Evolutionary conservation across 306 rosid species (phyloP), one percentile per base, ranked within the genome.

Genomic region (Medicago ruthenica): DNA sequence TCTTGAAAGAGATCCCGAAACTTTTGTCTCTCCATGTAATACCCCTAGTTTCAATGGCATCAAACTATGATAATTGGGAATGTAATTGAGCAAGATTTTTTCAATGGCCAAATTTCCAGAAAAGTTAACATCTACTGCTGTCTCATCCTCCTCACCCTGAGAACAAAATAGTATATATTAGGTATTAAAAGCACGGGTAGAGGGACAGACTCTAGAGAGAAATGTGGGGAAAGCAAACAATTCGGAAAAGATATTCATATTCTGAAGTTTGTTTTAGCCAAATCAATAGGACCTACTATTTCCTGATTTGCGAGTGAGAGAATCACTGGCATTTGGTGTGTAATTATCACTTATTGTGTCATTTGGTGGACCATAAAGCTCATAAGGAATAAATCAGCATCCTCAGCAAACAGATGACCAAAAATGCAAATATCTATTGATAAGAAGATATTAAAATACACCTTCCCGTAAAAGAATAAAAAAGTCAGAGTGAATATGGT

Each of bases 71-170:
- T 87, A 84, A 63, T 78, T 85, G 45, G 97, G 96, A 45, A 90
- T 57, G 80, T 95, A 95, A 73, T 88, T 93, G 77, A 85, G 88
- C 85, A 90, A 37, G 50, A 86, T 81, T 82, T 90, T 90, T 79
- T 95, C 97, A 70, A 90, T 76, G 78, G 87, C 87, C 74, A 95
- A 57, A 77, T 78, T 92, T 84, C 98, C 98, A 47, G 98, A 92
- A 76, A 92, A 86, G 82, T 89, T 95, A 72, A 86, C 87, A 84
- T 95, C 98, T 78, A 95, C 79, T 67, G 98, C 90, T 58, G 90
- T 79, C 67, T 90, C 96, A 84, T 95, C 98, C 83, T 79, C 90
- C 83, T 86, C 93, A 53, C 93, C 98, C 98, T 95, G 83, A 81
- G 70, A 73, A 80, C 31, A 64, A 81, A 79, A 50, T 6, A 59